Evolutionary conservation across 1,284 basidiomycete genomes (phyloP).

Genomic region (Rhizoctonia solani): DNA sequence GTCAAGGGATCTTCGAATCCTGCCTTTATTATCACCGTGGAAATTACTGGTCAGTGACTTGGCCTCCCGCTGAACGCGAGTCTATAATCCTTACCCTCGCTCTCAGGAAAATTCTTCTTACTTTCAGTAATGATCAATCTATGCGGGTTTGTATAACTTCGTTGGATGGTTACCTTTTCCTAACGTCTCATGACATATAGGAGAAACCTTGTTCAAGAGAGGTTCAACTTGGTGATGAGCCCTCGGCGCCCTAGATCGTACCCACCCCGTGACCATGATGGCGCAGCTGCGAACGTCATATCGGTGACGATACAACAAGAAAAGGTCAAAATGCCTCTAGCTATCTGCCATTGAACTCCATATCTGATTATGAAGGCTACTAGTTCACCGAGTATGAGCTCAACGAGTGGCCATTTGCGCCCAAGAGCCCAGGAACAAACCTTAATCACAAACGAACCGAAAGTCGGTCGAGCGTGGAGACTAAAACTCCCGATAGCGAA

Average conservation of each 20-base stretch:
- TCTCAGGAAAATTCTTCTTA: constrained; percentile 9
- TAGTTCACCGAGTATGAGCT: background rate
- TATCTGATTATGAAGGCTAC: background rate
- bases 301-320: background rate
- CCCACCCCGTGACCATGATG: too few species aligned
- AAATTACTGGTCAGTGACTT: background rate
- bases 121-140: constrained; percentile 14
- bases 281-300: background rate
- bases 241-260: background rate
- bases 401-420: background rate
- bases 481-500: too few species aligned
- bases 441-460: background rate
- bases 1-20: background rate
- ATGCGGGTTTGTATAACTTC: background rate
- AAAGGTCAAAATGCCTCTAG: background rate
- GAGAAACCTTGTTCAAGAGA: background rate
- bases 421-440: background rate
- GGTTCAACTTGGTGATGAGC: background rate
- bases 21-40: background rate
- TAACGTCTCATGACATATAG: background rate
- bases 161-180: background rate
- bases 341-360: background rate
- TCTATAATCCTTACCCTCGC: background rate
- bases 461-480: too few species aligned
- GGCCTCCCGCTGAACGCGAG: too few species aligned